phyloP scores from a whole-genome alignment of 2,329 filamentous ascomycete genomes.

The Claviceps africana region DNA sequence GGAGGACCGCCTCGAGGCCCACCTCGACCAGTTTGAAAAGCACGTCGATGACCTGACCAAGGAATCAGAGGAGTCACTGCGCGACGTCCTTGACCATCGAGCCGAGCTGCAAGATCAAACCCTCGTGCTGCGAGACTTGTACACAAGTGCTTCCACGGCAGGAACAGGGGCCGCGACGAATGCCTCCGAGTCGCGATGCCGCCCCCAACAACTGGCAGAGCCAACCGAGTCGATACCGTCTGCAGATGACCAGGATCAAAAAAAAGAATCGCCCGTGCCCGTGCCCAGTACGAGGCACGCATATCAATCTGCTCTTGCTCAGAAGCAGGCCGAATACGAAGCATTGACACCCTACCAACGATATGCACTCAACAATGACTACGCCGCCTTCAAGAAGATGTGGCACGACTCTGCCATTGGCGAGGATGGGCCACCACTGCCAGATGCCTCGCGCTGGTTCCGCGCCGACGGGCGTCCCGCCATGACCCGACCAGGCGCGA shows the following conservation, averaged over 20 bases:
- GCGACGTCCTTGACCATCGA: conserved; percentile 34
- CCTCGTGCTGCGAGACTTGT: conserved; percentile 23
- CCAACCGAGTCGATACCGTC: conserved; percentile 5
- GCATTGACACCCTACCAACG: conserved; percentile 28
- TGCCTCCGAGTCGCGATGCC: conserved; percentile 6
- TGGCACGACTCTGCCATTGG: conserved; percentile 41
- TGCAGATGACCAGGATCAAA: conserved; percentile 6
- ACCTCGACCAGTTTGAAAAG: conserved; percentile 24
- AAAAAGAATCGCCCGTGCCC: conserved; percentile 12
- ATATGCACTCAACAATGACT: conserved; percentile 44
- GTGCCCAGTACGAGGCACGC: conserved; percentile 16
- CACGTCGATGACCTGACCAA: conserved; percentile 29
- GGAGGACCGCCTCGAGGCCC: conserved; percentile 24
- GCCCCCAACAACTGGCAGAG: conserved; percentile 5
- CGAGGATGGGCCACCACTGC: conserved; percentile 34
- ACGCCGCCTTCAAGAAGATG: conserved; percentile 42
- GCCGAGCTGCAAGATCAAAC: conserved; percentile 36
- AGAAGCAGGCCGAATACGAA: conserved; percentile 29
- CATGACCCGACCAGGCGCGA: conserved; percentile 13
- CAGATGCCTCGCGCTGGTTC: conserved; percentile 42
- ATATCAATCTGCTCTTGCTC: conserved; percentile 22
- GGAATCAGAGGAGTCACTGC: conserved; percentile 31
- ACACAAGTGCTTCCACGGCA: conserved; percentile 13
- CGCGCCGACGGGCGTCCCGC: conserved; percentile 29
- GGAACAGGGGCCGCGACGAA: conserved; percentile 3